Evolutionary conservation across 805 yeast genomes (phyloP), one percentile per base, ranked within the genome.

Genomic region (Pichia deserticola): DNA sequence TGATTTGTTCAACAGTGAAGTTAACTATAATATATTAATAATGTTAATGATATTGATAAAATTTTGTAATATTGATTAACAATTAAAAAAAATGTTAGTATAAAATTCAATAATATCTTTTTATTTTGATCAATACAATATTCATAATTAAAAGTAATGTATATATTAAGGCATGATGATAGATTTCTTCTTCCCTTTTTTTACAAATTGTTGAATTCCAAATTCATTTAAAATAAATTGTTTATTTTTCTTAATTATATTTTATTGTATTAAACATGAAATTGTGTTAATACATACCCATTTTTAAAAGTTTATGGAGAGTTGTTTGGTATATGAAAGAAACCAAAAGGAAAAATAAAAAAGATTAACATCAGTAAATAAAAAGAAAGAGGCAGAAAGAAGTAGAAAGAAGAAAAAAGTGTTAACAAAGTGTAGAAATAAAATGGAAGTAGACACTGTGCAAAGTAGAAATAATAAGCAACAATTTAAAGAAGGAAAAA

Each of bases 1-100:
- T 95, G 85, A 93, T 92, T 81, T 93, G 97, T 77, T 78, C 82
- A 73, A 77, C 79, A 70, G 83, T 78, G 80, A 78, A 78, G 69
- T 72, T 72, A 72, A 73, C 77, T 71, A 55, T 42, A 40, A 28
- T 25, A 49, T 36, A 25, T 5, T 20, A 20, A 20, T 20, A 20
- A 20, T 20, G 20, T 20, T 20, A 20, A 20, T 20, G 20, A 20
- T 20, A 20, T 20, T 20, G 20, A 20, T 20, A 20, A 2, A 20
- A 20, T 20, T 20, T 20, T 20, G 20, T 20, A 20, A 20, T 20
- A 20, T 20, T 20, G 20, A 20, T 20, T 20, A 20, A 2, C 20
- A 20, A 20, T 20, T 20, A 20, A 20, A 20, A 25, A 15, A 12
- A 32, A 42, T 42, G 54, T 51, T 51, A 51, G 54, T 51, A 51